Evolutionary conservation across 1,284 basidiomycete genomes (phyloP), one percentile per base, ranked within the genome.

Genomic region (Pholiota adiposa): DNA sequence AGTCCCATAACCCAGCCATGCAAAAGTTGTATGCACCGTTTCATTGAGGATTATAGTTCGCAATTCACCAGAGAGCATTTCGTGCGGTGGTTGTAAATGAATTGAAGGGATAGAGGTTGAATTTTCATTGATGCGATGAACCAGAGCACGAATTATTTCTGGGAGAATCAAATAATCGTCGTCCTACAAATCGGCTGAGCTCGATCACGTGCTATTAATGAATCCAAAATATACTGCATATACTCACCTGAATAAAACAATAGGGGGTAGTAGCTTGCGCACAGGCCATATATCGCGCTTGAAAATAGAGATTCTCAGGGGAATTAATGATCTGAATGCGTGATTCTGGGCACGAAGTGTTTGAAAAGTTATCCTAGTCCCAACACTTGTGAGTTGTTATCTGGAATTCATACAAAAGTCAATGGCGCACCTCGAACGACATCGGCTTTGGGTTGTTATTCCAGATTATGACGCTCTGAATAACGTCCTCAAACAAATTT

Each of bases 1-100:
- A 5, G 85, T 70, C 23, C 88, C 88, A 67, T 90, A 77, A 6
- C 88, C 87, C 12, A 90, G 73, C 87, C 88, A 90, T 0, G 86
- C 83, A 66, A 88, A 88, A 0, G 82, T 78, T 1, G 86, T 84
- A 62, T 85, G 81, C 25, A 87, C 71, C 23, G 66, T 69, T 7
- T 69, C 54, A 4, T 71, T 67, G 25, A 71, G 64, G 18, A 65
- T 60, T 19, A 76, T 72, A 1, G 73, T 77, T 36, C 79, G 77
- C 36, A 83, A 67, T 51, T 75, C 72, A 38, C 80, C 84, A 2
- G 83, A 81, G 3, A 89, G 74, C 67, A 83, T 80, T 61, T 90
- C 88, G 60, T 86, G 80, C 1, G 87, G 75, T 2, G 88, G 87
- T 44, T 86, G 77, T 7, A 89, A 75, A 67, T 86, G 79, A 25